A percentile compares a stretch with the other conserved stretches of the same genome.
Conservation (phyloP, 176 grass and related monocot species). For the Otatea glauca region DNA sequence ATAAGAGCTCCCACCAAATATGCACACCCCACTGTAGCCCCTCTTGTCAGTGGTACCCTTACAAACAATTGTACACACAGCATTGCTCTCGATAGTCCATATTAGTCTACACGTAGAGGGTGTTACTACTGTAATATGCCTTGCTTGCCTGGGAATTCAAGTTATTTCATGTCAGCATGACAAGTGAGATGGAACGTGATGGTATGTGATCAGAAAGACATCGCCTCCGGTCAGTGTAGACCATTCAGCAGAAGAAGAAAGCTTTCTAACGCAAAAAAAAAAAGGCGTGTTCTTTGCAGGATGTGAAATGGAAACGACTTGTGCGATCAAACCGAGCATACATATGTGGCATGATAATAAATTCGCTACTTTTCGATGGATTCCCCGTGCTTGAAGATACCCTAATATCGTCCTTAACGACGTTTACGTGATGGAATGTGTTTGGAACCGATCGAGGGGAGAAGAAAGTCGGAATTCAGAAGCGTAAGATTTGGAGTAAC, state of each 20-base stretch:
- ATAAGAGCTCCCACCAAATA: not conserved
- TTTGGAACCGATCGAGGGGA: constrained; percentile 30
- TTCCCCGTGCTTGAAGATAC: constrained; percentile 25
- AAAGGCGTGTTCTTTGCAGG: constrained; percentile 26
- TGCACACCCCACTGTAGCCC: no score
- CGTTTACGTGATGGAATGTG: constrained; percentile 42
- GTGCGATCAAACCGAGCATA: not conserved
- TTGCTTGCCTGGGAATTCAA: constrained; percentile 52
- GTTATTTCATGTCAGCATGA: constrained; percentile 38
- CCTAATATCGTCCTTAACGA: constrained; percentile 3
- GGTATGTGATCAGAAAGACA: constrained; percentile 11
- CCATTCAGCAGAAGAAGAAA: constrained; percentile 1
- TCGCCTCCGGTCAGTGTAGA: not conserved
- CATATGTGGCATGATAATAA: not conserved
- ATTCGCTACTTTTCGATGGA: constrained; percentile 29
- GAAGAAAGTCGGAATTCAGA: constrained; percentile 20
- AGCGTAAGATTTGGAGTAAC: constrained; percentile 38
- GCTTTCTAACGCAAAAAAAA: not conserved
- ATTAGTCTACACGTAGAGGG: not conserved
- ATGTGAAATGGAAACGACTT: constrained; percentile 23
- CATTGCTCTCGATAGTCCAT: not conserved
- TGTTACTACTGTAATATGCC: constrained; percentile 25
- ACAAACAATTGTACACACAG: not conserved
- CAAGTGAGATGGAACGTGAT: constrained; percentile 19
- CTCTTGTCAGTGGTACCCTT: not conserved